Conservation (phyloP, 805 yeast genomes). For the Metschnikowia gelsemii region DNA sequence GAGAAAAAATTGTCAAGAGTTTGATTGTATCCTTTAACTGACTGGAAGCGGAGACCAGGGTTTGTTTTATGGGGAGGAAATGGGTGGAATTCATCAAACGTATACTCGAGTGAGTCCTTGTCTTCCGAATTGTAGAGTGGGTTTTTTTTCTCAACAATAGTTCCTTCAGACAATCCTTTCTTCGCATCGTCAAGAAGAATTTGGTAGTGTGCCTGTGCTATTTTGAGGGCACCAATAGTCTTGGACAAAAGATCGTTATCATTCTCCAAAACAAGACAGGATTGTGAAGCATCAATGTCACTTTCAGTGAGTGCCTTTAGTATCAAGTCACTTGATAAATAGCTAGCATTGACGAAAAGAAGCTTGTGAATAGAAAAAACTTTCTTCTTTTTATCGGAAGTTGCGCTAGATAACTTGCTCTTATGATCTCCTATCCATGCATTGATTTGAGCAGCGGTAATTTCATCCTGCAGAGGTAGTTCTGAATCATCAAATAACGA, state of each 20-base stretch:
- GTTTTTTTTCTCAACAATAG: slow-evolving; percentile 62
- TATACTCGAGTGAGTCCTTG: slow-evolving; percentile 45
- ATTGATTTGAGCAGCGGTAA: slow-evolving; percentile 28
- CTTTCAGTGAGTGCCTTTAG: slow-evolving; percentile 51
- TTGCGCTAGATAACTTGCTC: slow-evolving; percentile 21
- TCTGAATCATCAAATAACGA: slow-evolving; percentile 38
- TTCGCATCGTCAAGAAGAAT: slow-evolving; percentile 32
- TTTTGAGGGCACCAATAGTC: slow-evolving; percentile 43
- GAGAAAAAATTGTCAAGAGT: slow-evolving; percentile 85
- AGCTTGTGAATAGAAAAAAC: slow-evolving; percentile 66
- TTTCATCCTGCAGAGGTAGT: slow-evolving; percentile 9
- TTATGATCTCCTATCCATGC: slow-evolving; percentile 43
- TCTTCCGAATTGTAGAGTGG: slow-evolving; percentile 44
- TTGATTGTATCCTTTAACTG: slow-evolving; percentile 66
- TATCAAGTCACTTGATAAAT: slow-evolving; percentile 75
- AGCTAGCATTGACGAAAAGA: slow-evolving; percentile 65
- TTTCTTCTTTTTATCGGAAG: slow-evolving; percentile 36
- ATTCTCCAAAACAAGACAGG: slow-evolving; percentile 30
- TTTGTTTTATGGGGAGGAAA: slow-evolving; percentile 49
- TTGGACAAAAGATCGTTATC: slow-evolving; percentile 30
- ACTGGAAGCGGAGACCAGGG: slow-evolving; percentile 36
- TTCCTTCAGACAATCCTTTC: slow-evolving; percentile 49
- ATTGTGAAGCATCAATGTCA: slow-evolving; percentile 48
- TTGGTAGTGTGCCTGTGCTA: slow-evolving; percentile 46
- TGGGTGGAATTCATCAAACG: slow-evolving; percentile 71